Base-by-base conservation (phyloP, 2,329 filamentous ascomycete genomes). In the Ceratocystis ficicola region DNA sequence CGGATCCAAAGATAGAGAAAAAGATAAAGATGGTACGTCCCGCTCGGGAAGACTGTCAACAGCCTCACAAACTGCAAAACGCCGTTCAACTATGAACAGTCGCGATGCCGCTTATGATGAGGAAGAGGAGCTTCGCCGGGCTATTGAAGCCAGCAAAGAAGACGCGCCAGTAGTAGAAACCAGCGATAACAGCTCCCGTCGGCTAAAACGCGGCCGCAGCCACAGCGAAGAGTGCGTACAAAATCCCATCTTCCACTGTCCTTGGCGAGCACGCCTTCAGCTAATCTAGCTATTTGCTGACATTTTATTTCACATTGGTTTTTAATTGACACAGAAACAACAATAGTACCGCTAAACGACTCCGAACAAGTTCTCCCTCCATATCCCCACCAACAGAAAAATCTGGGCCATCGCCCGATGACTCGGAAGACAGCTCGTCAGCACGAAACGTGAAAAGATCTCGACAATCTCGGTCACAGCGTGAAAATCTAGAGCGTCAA, bases 61-160 rank as follows among this genome's bases (percentile, higher is more conserved):
- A 1, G 73, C 76, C 10, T 77, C 76, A 55, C 81, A 84, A 65
- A 81, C 83, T 64, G 85, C 87, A 46, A 97, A 96, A 74, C 85
- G 94, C 68, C 84, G 94, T 32, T 96, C 91, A 22, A 99, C 94
- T 5, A 96, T 97, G 90, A 96, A 97, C 73, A 99, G 94, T 74
- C 86, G 93, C 69, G 88, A 91, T 74, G 92, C 93, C 52, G 93
- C 91, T 25, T 97, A 97, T 71, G 92, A 97, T 70, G 94, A 99
- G 75, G 92, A 95, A 71, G 90, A 95, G 74, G 86, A 92, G 72
- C 76, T 99, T 48, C 85, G 91, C 65, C 85, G 89, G 70, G 94
- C 93, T 36, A 91, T 99, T 71, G 93, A 97, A 75, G 92, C 95
- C 68, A 99, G 94, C 78, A 96, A 92, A 76, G 87, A 89, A 72